Percentiles rank a stretch among this genome's conserved stretches.
Conservation (phyloP, 768 basidiomycete species). For the Tulasnella sp. region DNA sequence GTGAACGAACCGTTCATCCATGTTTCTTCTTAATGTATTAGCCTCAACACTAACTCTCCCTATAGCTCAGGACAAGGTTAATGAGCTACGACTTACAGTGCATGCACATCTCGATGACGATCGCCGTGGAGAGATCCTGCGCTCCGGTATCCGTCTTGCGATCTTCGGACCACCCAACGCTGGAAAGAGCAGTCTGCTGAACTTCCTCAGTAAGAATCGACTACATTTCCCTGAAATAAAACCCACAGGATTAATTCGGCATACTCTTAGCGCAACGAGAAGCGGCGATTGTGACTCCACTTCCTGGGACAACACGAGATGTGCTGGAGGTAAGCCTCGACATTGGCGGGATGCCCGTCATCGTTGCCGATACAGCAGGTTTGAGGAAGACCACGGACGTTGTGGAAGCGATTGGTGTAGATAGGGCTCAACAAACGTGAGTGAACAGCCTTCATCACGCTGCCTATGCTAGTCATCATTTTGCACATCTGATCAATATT, state of each 20-base stretch:
- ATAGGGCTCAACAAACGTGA: slow-evolving; percentile 58
- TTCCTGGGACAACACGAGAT: slow-evolving; percentile 85
- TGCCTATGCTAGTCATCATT: too few species aligned
- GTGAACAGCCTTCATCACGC: too few species aligned
- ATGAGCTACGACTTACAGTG: slow-evolving; percentile 41
- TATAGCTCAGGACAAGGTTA: slow-evolving; percentile 44
- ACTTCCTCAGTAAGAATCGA: slow-evolving; percentile 53
- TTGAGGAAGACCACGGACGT: slow-evolving; percentile 54
- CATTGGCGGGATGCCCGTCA: slow-evolving; percentile 74
- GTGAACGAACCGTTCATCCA: slow-evolving; percentile 30
- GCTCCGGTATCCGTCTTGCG: slow-evolving; percentile 68
- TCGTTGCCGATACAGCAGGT: slow-evolving; percentile 80
- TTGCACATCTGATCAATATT: too few species aligned
- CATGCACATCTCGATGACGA: slow-evolving; percentile 51
- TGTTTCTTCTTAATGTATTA: background rate
- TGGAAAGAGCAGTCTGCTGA: slow-evolving; percentile 83
- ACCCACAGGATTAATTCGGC: background rate
- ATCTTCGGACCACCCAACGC: slow-evolving; percentile 92
- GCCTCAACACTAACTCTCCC: background rate
- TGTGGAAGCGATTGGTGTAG: slow-evolving; percentile 73
- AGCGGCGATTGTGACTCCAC: slow-evolving; percentile 78
- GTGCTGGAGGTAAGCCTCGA: slow-evolving; percentile 76
- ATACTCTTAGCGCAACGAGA: slow-evolving; percentile 58
- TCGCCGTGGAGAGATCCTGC: slow-evolving; percentile 70
- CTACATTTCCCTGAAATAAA: background rate